phyloP scores from a whole-genome alignment of 176 grass and related monocot genomes.

The Cenchrus fungigraminus region DNA sequence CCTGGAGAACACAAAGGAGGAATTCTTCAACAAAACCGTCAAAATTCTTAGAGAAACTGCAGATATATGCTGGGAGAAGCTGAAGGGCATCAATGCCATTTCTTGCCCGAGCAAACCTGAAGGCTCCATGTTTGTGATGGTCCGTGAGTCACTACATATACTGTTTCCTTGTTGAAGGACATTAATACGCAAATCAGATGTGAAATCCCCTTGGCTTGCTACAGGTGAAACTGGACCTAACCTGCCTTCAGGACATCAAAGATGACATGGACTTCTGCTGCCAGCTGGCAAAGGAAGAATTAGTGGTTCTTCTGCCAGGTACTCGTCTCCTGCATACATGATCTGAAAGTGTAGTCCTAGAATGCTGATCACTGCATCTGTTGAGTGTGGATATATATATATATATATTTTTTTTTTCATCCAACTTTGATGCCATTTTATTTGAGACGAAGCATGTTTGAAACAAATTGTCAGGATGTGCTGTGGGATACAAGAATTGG shows the following conservation, averaged over 20 bases:
- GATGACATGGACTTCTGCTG: constrained; percentile 86
- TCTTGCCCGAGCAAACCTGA: constrained; percentile 66
- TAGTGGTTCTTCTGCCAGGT: constrained; percentile 73
- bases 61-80: constrained; percentile 62
- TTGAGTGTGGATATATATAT: background rate
- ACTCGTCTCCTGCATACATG: background rate
- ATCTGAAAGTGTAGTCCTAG: background rate
- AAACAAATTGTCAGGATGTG: constrained; percentile 40
- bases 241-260: constrained; percentile 54
- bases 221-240: constrained; percentile 70
- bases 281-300: constrained; percentile 70
- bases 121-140: constrained; percentile 78
- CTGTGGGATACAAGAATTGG: constrained; percentile 76
- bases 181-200: background rate
- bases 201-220: background rate
- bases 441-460: background rate
- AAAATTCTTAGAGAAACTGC: constrained; percentile 34
- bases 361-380: background rate
- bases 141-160: background rate
- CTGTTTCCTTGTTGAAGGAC: background rate
- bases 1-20: constrained; percentile 56
- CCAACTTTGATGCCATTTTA: background rate
- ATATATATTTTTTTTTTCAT: background rate
- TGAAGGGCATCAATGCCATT: constrained; percentile 60
- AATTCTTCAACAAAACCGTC: constrained; percentile 52